These are phyloP conservation scores for Lactarius trivialis DNA, from an alignment of 768 basidiomycete genomes.

Conservation along the genomic window DNA sequence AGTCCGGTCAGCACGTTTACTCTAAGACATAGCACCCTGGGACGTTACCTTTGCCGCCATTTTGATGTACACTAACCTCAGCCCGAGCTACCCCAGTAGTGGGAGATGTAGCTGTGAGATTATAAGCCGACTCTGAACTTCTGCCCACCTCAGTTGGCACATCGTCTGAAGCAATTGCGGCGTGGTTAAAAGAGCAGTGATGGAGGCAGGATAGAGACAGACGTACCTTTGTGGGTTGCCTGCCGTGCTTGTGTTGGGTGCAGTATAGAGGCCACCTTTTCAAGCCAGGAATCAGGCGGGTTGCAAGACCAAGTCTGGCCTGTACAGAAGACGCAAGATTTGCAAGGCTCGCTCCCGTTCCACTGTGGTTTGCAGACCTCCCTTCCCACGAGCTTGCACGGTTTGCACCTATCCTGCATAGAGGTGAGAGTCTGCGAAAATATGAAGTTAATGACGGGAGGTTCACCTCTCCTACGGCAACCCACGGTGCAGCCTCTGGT, in stretches of 20 bases:
- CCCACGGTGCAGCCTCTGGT: background rate
- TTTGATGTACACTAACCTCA: too few relatives aligned
- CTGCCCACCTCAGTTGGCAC: background rate
- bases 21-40: too few relatives aligned
- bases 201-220: background rate
- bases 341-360: background rate
- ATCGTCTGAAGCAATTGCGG: background rate
- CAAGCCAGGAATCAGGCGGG: background rate
- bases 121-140: background rate
- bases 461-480: background rate
- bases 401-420: background rate
- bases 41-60: too few relatives aligned
- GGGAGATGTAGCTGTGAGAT: too few relatives aligned
- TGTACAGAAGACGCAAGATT: background rate
- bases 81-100: too few relatives aligned
- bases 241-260: background rate
- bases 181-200: background rate
- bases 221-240: background rate
- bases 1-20: too few relatives aligned
- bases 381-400: background rate
- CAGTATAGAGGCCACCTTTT: background rate
- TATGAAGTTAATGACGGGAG: background rate
- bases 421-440: background rate
- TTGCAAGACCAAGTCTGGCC: background rate
- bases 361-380: background rate